Conservation (phyloP, 2,329 filamentous ascomycete genomes). For the Scedosporium dehoogii region DNA sequence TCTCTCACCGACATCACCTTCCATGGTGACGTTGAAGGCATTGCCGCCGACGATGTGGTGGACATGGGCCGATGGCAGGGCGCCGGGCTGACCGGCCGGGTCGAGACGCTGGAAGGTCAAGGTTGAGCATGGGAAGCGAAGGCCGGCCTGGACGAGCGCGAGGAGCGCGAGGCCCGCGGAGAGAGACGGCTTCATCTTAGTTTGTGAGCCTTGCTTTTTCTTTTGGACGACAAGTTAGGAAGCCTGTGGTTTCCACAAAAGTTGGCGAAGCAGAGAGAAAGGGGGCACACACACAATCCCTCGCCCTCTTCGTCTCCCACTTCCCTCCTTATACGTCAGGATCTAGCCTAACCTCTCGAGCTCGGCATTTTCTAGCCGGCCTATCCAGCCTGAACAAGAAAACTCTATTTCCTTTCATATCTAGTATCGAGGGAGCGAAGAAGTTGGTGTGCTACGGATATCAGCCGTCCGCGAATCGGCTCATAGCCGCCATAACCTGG, state of each 20-base stretch:
- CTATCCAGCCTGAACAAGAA: too few relatives aligned
- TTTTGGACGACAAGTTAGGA: neutral
- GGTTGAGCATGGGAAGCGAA: conserved; percentile 33
- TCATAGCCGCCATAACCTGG: too few relatives aligned
- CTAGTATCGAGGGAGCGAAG: too few relatives aligned
- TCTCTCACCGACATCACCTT: conserved; percentile 25
- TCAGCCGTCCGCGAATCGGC: too few relatives aligned
- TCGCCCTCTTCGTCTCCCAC: too few relatives aligned
- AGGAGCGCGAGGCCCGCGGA: neutral
- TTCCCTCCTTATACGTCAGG: too few relatives aligned
- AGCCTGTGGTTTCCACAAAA: neutral
- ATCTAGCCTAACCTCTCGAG: too few relatives aligned
- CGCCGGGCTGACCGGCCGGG: conserved; percentile 21
- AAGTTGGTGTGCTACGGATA: too few relatives aligned
- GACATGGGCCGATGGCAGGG: conserved; percentile 36
- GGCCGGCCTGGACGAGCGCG: conserved; percentile 1
- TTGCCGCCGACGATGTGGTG: conserved; percentile 41
- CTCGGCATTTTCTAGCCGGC: too few relatives aligned
- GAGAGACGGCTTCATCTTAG: neutral
- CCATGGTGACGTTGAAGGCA: conserved; percentile 35
- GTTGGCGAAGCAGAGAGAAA: neutral
- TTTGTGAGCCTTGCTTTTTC: neutral
- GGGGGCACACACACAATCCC: too few relatives aligned
- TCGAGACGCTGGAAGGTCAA: conserved; percentile 30
- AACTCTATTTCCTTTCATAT: too few relatives aligned